Evolutionary conservation across 2,329 filamentous ascomycete species (phyloP), one percentile per base, ranked within the genome.

Genomic region (Fusarium coicis): DNA sequence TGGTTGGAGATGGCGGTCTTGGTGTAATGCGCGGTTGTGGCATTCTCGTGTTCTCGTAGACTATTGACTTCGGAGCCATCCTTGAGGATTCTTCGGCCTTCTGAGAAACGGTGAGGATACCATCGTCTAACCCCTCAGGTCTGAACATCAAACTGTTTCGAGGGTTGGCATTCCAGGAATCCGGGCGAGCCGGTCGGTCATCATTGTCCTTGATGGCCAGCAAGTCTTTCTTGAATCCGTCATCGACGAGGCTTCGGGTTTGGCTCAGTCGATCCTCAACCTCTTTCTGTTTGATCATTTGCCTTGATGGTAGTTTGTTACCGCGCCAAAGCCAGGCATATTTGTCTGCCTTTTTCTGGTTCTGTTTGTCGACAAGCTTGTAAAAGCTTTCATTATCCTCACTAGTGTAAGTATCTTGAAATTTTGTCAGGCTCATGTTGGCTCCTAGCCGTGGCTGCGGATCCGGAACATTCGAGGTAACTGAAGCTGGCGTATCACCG

Each of bases 311-410:
- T 81, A 98, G 89, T 80, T 96, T 96, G 83, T 98, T 98, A 34
- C 91, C 93, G 15, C 90, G 88, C 91, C 95, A 97, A 50, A 98
- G 86, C 93, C 96, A 98, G 2, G 91, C 91, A 79, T 97, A 93
- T 77, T 96, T 97, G 78, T 95, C 92, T 1, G 93, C 92, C 56
- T 88, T 90, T 80, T 95, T 96, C 69, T 91, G 88, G 79, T 98
- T 99, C 79, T 98, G 94, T 78, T 92, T 93, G 83, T 99, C 96
- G 34, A 98, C 85, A 4, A 99, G 87, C 76, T 92, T 93, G 82
- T 97, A 97, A 84, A 99, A 98, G 76, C 93, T 97, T 80, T 98
- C 96, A 79, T 98, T 98, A 81, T 99, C 96, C 82, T 99, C 96
- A 78, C 94, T 97, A 2, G 96, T 99, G 83, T 98, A 98, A 75